Conservation (phyloP, 2,329 filamentous ascomycete genomes). For the Keithomyces neogunnii region DNA sequence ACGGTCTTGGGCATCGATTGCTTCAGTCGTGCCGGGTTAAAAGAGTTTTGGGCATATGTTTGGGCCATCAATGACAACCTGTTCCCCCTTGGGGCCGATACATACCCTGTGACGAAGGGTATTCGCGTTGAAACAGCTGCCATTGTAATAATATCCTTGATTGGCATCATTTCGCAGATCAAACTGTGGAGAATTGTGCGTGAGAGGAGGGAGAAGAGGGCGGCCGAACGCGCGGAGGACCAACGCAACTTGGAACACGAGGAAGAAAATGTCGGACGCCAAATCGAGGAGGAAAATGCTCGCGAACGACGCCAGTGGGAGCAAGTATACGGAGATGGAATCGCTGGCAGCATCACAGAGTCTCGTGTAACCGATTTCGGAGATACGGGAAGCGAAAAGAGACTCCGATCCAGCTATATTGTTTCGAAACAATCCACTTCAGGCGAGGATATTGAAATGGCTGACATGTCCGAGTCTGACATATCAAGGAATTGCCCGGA, state of each 20-base stretch:
- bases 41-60: conserved; percentile 93
- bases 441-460: conserved; percentile 46
- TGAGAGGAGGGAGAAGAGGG: conserved; percentile 47
- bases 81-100: conserved; percentile 68
- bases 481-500: conserved; percentile 20
- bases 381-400: conserved; percentile 40
- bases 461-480: conserved; percentile 33
- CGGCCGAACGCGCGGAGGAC: conserved; percentile 38
- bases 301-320: conserved; percentile 68
- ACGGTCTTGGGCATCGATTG: conserved; percentile 82
- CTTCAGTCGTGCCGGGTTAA: conserved; percentile 80
- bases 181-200: conserved; percentile 78
- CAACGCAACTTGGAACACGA: conserved; percentile 49
- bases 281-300: conserved; percentile 53
- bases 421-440: conserved; percentile 28
- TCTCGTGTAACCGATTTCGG: conserved; percentile 44
- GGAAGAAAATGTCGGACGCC: conserved; percentile 62
- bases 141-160: conserved; percentile 63
- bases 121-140: conserved; percentile 79
- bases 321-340: conserved; percentile 59
- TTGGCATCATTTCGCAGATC: conserved; percentile 76
- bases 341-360: conserved; percentile 21
- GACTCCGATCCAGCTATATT: conserved; percentile 22
- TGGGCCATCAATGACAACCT: conserved; percentile 74
- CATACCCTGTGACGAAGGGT: conserved; percentile 78